Percentiles rank a stretch among this genome's conserved stretches.
These are phyloP conservation scores for Citrus inodora DNA, from an alignment of 345 rosid species.

Conservation along the genomic window DNA sequence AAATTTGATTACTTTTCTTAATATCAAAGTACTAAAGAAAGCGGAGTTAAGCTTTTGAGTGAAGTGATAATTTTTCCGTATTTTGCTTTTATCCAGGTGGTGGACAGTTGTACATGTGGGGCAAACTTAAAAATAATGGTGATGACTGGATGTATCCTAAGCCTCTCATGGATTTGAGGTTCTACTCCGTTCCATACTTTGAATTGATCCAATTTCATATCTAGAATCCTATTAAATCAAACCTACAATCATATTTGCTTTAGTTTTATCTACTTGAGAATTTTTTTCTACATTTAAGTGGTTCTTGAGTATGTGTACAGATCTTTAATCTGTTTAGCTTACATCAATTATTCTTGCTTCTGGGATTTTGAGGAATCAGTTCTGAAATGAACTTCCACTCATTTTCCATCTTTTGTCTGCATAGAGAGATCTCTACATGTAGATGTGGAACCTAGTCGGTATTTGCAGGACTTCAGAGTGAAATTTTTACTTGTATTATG, in stretches of 20 bases:
- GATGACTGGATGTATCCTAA: constrained; percentile 99
- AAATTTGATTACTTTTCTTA: background rate
- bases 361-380: background rate
- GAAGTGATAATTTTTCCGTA: background rate
- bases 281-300: background rate
- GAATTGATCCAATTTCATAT: background rate
- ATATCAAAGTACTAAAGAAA: background rate
- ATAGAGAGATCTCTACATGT: background rate
- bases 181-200: constrained; percentile 12
- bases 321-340: background rate
- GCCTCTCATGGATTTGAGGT: constrained; percentile 99
- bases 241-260: background rate
- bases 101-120: constrained; percentile 99
- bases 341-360: background rate
- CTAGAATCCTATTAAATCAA: background rate
- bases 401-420: background rate
- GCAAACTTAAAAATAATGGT: constrained; percentile 83
- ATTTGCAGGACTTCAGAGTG: background rate
- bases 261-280: background rate
- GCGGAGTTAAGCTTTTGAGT: background rate
- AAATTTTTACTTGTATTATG: background rate
- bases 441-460: background rate
- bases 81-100: constrained; percentile 57
- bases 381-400: background rate
- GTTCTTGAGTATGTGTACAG: background rate